Percentiles rank a stretch among this genome's conserved stretches.
phyloP scores from a whole-genome alignment of 2,329 filamentous ascomycete genomes.

The Fragosphaeria purpurea region DNA sequence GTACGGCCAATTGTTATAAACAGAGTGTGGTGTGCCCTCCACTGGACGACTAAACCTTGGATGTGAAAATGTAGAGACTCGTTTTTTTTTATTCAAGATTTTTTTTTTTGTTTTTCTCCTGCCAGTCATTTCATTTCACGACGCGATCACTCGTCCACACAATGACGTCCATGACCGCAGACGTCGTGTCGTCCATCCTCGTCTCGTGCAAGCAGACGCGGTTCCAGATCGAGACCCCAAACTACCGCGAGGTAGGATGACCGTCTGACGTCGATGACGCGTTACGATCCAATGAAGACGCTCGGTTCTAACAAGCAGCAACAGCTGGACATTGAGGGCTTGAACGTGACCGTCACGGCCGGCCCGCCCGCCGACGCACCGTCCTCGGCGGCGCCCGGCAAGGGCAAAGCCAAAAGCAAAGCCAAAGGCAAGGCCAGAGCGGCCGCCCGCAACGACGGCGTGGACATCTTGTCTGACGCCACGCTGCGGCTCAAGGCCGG shows the following conservation, averaged over 20 bases:
- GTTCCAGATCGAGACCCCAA: constrained; percentile 49
- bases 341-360: constrained; percentile 57
- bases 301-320: too few species aligned
- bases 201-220: constrained; percentile 59
- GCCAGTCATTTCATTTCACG: too few species aligned
- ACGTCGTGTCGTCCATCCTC: constrained; percentile 44
- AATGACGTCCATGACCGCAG: constrained; percentile 29
- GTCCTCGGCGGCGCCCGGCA: too few species aligned
- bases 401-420: neutral
- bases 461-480: constrained; percentile 62
- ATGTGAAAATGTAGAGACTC: too few species aligned
- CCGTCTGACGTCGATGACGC: too few species aligned
- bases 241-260: constrained; percentile 41
- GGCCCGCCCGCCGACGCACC: constrained; percentile 6
- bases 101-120: too few species aligned
- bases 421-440: constrained; percentile 40
- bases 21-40: too few species aligned
- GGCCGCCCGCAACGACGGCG: constrained; percentile 33
- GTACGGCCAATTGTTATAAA: too few species aligned
- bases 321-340: constrained; percentile 60
- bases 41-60: too few species aligned
- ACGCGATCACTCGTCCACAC: neutral
- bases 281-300: too few species aligned
- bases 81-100: neutral
- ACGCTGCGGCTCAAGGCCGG: constrained; percentile 63